These are phyloP conservation scores for Yamadazyma akitaensis DNA, from an alignment of 805 yeast species.

Conservation along the genomic window DNA sequence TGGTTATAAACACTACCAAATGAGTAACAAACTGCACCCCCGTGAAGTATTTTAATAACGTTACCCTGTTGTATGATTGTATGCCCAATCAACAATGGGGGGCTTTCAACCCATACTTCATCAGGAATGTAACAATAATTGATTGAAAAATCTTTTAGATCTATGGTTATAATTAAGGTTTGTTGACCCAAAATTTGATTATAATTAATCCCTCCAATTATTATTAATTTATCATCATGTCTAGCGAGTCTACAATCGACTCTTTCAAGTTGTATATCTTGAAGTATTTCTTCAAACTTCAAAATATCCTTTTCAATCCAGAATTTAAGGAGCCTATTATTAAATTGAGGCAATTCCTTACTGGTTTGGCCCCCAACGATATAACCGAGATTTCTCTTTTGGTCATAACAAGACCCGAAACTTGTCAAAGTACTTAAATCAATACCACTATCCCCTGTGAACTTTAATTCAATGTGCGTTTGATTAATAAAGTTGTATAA, in stretches of 20 bases:
- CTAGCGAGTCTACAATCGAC: constrained; percentile 16
- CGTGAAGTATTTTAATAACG: constrained; percentile 26
- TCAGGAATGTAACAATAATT: constrained; percentile 7
- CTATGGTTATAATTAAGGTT: constrained; percentile 6
- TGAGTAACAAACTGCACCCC: constrained; percentile 82
- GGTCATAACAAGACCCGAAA: constrained; percentile 32
- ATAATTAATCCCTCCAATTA: constrained; percentile 27
- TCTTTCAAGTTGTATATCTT: constrained; percentile 37
- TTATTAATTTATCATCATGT: constrained; percentile 30
- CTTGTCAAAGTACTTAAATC: constrained; percentile 28
- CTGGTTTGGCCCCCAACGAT: constrained; percentile 48
- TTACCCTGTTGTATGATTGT: constrained; percentile 28
- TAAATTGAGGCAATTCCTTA: constrained; percentile 26
- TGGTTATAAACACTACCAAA: constrained; percentile 53
- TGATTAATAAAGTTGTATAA: constrained; percentile 17
- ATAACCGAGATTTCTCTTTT: constrained; percentile 27
- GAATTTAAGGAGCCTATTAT: constrained; percentile 34
- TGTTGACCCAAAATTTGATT: constrained; percentile 11
- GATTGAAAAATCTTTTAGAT: neutral
- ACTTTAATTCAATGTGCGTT: neutral
- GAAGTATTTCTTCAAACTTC: constrained; percentile 11
- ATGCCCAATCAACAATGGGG: constrained; percentile 55
- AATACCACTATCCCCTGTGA: constrained; percentile 12
- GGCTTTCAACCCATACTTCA: constrained; percentile 37
- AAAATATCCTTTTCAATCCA: constrained; percentile 18